Evolutionary conservation across 768 basidiomycete genomes (phyloP), one percentile per base, ranked within the genome.

Genomic region (Boletus eberwhitei): DNA sequence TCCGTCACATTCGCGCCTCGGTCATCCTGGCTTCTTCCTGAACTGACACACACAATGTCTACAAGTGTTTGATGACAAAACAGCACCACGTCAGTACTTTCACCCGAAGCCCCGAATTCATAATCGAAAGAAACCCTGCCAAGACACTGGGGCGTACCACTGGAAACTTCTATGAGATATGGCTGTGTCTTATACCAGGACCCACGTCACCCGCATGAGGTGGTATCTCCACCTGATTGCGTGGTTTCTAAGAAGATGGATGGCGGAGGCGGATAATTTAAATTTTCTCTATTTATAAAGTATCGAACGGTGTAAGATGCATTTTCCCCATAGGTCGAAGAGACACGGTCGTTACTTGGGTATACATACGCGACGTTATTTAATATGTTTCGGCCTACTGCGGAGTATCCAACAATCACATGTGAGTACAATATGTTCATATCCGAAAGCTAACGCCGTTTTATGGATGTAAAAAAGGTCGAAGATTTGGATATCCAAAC

Each of bases 131-230:
- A 50, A 2, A 46, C 44, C 9, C 22, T 32, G 49, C 53, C 59
- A 62, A 63, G 61, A 48, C 32, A 32, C 14, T 37, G 40, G 35
- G 48, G 50, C 3, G 17, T 32, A 26, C 26, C 31, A 34, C 41
- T 21, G 32, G 37, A 51, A 35, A 11, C 17, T 43, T 37, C 26
- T 24, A 45, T 55, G 53, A 54, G 13, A 8, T 43, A 41, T 21
- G 41, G 57, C 50, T 35, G 56, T 61, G 49, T 35, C 19, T 12
- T 21, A 36, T 29, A 31, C 43, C 13, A 35, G 32, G 29, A 24
- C 36, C 13, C 48, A 26, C 38, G 42, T 35, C 35, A 36, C 34
- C 38, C 21, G 31, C 22, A 43, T 13, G 19, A 17, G 34, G 43
- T 47, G 40, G 41, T 24, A 31, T 36, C 24, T 14, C 31, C 42